A percentile compares a stretch with the other conserved stretches of the same genome.
These are phyloP conservation scores for Magnolia changhungtana DNA, from an alignment of 164 flowering plant species.

Conservation along the genomic window DNA sequence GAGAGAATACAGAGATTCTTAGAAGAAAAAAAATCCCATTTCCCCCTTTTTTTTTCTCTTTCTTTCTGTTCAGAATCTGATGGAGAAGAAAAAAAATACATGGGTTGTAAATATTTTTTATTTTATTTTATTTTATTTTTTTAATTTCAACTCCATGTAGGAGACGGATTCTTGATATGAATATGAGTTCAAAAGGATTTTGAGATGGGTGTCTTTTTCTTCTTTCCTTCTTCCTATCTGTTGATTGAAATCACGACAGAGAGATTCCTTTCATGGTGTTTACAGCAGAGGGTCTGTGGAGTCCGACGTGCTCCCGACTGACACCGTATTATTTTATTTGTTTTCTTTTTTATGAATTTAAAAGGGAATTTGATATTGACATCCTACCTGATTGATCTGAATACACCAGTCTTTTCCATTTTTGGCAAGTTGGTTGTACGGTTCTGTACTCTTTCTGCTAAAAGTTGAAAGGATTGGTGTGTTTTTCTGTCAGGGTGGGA, in stretches of 20 bases:
- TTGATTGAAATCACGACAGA: background rate
- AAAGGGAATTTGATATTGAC: background rate
- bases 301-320: background rate
- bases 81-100: background rate
- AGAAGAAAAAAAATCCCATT: background rate
- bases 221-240: background rate
- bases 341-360: too few species aligned
- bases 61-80: constrained; percentile 3
- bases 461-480: background rate
- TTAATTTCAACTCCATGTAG: background rate
- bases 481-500: background rate
- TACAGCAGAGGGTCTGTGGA: too few species aligned
- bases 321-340: too few species aligned
- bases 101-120: constrained; percentile 1
- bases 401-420: background rate
- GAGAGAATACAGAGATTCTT: constrained; percentile 65
- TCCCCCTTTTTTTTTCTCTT: background rate
- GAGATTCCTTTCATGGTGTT: background rate
- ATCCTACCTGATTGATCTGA: background rate
- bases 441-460: background rate
- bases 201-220: background rate
- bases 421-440: background rate
- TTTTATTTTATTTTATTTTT: background rate
- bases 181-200: background rate
- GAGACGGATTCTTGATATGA: constrained; percentile 1